Conservation (phyloP, 2,329 filamentous ascomycete species). For the Drechslerella dactyloides region DNA sequence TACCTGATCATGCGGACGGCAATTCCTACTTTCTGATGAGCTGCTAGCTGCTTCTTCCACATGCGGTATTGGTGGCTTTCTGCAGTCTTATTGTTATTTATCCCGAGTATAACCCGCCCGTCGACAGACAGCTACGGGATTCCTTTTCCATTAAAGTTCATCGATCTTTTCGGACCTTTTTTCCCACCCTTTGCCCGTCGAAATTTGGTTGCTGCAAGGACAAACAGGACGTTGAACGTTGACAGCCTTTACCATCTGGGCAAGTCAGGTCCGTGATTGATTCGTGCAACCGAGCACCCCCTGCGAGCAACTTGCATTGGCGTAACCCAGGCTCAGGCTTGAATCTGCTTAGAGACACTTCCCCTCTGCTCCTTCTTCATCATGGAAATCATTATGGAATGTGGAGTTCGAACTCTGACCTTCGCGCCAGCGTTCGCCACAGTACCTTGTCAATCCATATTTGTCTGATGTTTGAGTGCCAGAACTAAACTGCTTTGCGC, state of each 20-base stretch:
- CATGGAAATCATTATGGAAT: slow-evolving; percentile 43
- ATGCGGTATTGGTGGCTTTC: neutral
- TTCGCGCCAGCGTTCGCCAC: slow-evolving; percentile 2
- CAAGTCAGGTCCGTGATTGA: slow-evolving; percentile 1
- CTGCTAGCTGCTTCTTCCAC: slow-evolving; percentile 10
- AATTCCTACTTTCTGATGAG: slow-evolving; percentile 1
- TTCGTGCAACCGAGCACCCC: neutral
- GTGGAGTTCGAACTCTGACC: slow-evolving; percentile 30
- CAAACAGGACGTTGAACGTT: neutral
- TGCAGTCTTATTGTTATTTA: too few relatives aligned
- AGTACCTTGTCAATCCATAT: slow-evolving; percentile 48
- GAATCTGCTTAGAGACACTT: slow-evolving; percentile 14
- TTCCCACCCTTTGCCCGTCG: neutral
- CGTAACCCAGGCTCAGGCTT: neutral
- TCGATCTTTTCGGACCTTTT: neutral
- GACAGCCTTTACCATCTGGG: neutral
- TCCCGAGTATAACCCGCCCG: too few relatives aligned
- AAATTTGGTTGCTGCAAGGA: neutral
- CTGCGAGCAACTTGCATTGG: neutral
- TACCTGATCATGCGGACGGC: slow-evolving; percentile 37
- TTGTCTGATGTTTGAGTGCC: slow-evolving; percentile 23
- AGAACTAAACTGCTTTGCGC: slow-evolving; percentile 16
- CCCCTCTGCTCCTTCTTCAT: slow-evolving; percentile 34
- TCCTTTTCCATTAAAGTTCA: neutral
- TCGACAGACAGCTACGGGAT: neutral